These are phyloP conservation scores for Cardiospermum halicacabum DNA, from an alignment of 345 rosid species.

Conservation along the genomic window DNA sequence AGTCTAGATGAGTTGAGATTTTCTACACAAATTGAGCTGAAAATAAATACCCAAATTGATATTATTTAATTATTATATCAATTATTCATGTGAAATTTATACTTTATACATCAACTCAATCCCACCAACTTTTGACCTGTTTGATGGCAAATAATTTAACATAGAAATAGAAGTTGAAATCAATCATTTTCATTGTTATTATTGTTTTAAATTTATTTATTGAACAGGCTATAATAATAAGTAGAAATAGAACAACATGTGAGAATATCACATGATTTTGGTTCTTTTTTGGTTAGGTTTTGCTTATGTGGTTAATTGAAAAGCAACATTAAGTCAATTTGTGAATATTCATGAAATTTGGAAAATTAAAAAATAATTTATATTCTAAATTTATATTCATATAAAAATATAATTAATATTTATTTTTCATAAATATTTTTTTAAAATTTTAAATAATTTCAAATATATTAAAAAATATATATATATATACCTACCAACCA, in stretches of 20 bases:
- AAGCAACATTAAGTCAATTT: background rate
- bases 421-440: too few relatives aligned
- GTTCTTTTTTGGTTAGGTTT: background rate
- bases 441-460: too few relatives aligned
- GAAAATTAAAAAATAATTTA: background rate
- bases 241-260: too few relatives aligned
- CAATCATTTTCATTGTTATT: background rate
- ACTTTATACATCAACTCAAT: background rate
- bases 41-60: too few relatives aligned
- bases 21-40: too few relatives aligned
- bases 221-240: background rate
- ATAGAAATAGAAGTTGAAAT: background rate
- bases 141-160: background rate
- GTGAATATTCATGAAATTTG: constrained; percentile 1
- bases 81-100: background rate
- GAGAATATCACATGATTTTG: constrained; percentile 13
- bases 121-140: background rate
- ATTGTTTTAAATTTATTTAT: background rate
- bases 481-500: too few relatives aligned
- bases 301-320: background rate
- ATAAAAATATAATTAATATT: background rate
- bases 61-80: too few relatives aligned
- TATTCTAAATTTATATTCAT: too few relatives aligned
- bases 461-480: too few relatives aligned
- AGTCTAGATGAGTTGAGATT: background rate